phyloP scores from a whole-genome alignment of 1,284 basidiomycete species.

The Bondarzewia mesenterica region DNA sequence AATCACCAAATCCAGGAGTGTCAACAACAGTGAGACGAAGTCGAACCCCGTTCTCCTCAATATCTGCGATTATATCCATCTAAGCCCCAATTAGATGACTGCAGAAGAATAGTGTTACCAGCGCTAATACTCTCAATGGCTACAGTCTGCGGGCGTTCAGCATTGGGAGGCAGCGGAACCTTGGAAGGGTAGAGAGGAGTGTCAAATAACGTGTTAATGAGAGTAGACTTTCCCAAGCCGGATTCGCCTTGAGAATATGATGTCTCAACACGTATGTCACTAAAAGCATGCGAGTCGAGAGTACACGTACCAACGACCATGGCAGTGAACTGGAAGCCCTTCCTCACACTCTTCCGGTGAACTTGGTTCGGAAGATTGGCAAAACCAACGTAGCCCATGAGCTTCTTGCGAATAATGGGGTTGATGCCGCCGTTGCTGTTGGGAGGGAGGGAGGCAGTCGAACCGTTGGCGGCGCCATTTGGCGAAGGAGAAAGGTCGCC shows the following conservation, averaged over 20 bases:
- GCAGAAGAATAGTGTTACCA: conserved; percentile 41
- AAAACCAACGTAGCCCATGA: conserved; percentile 85
- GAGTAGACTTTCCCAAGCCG: conserved; percentile 93
- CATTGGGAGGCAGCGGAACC: conserved; percentile 73
- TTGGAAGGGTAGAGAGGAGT: conserved; percentile 88
- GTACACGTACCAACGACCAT: conserved; percentile 89
- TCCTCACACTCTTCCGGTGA: conserved; percentile 92
- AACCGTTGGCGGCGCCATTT: conserved; percentile 50
- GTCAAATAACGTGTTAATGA: conserved; percentile 97
- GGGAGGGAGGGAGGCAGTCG: conserved; percentile 45
- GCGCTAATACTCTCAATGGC: conserved; percentile 95
- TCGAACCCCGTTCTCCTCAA: conserved; percentile 94
- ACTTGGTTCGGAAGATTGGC: conserved; percentile 97
- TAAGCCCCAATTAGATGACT: conserved; percentile 15
- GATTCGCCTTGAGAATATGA: conserved; percentile 71
- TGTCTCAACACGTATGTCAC: conserved; percentile 1
- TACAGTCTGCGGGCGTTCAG: conserved; percentile 86
- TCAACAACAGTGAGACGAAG: conserved; percentile 96
- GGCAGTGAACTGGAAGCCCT: conserved; percentile 93
- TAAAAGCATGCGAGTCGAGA: conserved; percentile 12
- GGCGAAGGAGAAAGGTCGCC: conserved; percentile 45
- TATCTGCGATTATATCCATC: conserved; percentile 53
- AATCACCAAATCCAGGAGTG: conserved; percentile 94
- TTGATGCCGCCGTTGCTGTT: conserved; percentile 33
- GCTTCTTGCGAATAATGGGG: conserved; percentile 81